phyloP scores from a whole-genome alignment of 148 eudicot genomes.

The Rhododendron ferrugineum region DNA sequence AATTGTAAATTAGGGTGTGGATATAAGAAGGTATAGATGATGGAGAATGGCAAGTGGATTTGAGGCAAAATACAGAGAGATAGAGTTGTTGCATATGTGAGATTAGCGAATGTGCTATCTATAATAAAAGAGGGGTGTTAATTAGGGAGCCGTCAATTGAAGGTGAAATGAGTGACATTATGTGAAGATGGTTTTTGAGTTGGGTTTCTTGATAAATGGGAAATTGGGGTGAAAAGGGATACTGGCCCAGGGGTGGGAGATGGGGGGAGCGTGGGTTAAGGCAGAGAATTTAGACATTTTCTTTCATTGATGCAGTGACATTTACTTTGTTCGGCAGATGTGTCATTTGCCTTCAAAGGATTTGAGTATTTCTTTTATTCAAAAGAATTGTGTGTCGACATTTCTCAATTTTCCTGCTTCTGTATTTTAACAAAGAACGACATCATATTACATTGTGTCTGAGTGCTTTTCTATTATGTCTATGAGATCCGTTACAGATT shows the following conservation, averaged over 20 bases:
- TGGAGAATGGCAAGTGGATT: background rate
- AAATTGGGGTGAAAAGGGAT: background rate
- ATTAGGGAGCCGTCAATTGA: background rate
- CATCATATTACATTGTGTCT: background rate
- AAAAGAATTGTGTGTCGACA: background rate
- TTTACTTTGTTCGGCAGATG: background rate
- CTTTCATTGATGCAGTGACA: background rate
- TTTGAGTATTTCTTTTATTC: background rate
- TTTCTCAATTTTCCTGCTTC: background rate
- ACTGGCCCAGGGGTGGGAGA: background rate
- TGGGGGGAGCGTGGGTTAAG: background rate
- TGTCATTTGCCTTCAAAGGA: background rate
- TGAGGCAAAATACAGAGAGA: background rate
- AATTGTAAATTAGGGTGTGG: background rate
- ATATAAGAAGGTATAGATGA: background rate
- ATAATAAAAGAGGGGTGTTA: background rate
- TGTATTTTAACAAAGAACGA: background rate
- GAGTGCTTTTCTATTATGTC: background rate
- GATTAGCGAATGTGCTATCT: too few species aligned
- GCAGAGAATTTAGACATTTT: background rate
- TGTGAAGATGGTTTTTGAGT: background rate
- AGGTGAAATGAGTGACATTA: background rate
- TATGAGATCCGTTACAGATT: background rate
- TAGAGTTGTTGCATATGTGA: background rate
- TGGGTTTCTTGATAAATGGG: background rate